phyloP scores from a whole-genome alignment of 805 yeast genomes.

The Saturnispora saitoi region DNA sequence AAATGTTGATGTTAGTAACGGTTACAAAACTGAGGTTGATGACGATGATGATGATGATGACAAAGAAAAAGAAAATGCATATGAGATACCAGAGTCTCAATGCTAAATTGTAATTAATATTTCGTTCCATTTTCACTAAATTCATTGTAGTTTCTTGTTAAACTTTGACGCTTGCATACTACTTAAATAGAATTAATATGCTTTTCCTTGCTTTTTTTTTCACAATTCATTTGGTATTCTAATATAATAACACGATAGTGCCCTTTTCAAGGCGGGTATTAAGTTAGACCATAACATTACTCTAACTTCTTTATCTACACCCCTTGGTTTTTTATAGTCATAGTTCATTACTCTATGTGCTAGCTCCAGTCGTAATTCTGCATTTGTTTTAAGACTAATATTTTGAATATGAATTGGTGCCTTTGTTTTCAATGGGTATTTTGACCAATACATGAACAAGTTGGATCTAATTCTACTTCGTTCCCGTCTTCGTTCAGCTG shows the following conservation, averaged over 20 bases:
- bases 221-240: conserved; percentile 22
- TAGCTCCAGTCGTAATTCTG: conserved; percentile 41
- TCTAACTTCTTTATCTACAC: conserved; percentile 60
- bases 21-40: neutral
- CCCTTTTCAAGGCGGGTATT: conserved; percentile 52
- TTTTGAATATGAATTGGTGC: conserved; percentile 9
- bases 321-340: conserved; percentile 54
- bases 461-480: conserved; percentile 61
- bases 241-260: conserved; percentile 56
- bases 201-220: too few relatives aligned
- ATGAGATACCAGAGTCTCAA: conserved; percentile 14
- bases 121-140: too few relatives aligned
- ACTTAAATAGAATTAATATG: too few relatives aligned
- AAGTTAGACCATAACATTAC: conserved; percentile 53
- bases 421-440: conserved; percentile 8
- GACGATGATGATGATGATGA: neutral
- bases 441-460: conserved; percentile 57
- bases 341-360: conserved; percentile 61
- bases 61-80: neutral
- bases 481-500: conserved; percentile 49
- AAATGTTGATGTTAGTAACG: neutral
- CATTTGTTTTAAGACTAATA: conserved; percentile 17
- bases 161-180: too few relatives aligned
- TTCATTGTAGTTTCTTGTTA: too few relatives aligned
- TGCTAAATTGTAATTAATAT: neutral